Percentiles rank a stretch among this genome's conserved stretches.
phyloP scores from a whole-genome alignment of 805 yeast species.

The Metschnikowia kunwiensis region DNA sequence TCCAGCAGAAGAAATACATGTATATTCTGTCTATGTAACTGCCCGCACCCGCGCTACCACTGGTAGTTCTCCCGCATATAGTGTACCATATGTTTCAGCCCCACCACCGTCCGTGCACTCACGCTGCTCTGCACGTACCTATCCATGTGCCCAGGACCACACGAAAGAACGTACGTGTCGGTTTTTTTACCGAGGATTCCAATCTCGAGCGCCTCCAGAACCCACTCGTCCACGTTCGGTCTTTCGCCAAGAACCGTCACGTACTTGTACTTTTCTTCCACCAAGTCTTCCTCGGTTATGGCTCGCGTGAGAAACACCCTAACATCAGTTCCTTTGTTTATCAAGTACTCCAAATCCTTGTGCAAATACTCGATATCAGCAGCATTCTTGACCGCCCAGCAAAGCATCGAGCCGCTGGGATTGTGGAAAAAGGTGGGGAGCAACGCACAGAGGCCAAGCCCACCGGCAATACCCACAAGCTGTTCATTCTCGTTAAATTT shows the following conservation, averaged over 20 bases:
- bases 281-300: constrained; percentile 11
- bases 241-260: constrained; percentile 13
- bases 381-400: constrained; percentile 15
- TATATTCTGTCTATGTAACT: too few species aligned
- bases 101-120: constrained; percentile 8
- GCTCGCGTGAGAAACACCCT: constrained; percentile 12
- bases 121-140: constrained; percentile 11
- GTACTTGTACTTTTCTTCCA: constrained; percentile 11
- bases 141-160: constrained; percentile 19
- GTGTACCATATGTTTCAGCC: constrained; percentile 11
- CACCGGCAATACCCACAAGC: constrained; percentile 19
- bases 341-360: constrained; percentile 13
- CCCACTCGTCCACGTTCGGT: constrained; percentile 13
- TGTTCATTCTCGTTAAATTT: constrained; percentile 10
- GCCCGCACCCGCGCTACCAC: too few species aligned
- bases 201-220: constrained; percentile 9
- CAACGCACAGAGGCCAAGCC: constrained; percentile 17
- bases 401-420: constrained; percentile 12
- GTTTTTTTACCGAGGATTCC: constrained; percentile 2
- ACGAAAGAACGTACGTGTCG: constrained; percentile 12
- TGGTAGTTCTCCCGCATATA: constrained; percentile 13
- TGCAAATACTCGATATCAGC: constrained; percentile 14
- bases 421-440: constrained; percentile 13
- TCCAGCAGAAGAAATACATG: too few species aligned
- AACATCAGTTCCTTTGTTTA: constrained; percentile 13